Evolutionary conservation across 768 basidiomycete genomes (phyloP).

Genomic region (Suillus tomentosus): DNA sequence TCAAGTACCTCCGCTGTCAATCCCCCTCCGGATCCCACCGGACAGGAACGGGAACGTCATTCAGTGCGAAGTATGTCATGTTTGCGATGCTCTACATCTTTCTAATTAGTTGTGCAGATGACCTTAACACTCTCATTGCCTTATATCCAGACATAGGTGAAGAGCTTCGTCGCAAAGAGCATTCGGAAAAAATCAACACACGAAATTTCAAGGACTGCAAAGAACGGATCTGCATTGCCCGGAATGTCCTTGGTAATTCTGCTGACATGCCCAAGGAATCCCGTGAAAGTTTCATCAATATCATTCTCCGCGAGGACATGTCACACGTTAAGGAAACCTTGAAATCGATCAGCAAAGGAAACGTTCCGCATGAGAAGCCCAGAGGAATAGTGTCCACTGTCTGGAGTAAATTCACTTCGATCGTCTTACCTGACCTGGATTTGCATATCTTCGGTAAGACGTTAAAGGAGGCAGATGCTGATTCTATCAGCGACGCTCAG

Average conservation of each 20-base stretch:
- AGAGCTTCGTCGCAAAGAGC: background rate
- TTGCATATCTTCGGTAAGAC: background rate
- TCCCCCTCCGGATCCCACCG: background rate
- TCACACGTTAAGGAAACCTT: constrained; percentile 4
- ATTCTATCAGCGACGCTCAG: constrained; percentile 15
- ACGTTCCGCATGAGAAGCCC: background rate
- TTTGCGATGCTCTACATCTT: background rate
- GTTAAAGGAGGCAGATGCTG: constrained; percentile 4
- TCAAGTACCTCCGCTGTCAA: background rate
- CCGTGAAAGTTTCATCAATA: constrained; percentile 1
- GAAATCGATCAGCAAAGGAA: background rate
- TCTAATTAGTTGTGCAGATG: constrained; percentile 10
- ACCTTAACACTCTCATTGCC: constrained; percentile 9
- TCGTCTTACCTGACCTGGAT: background rate
- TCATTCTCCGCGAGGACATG: constrained; percentile 9
- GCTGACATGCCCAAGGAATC: constrained; percentile 5
- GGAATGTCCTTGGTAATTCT: constrained; percentile 3
- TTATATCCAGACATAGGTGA: constrained; percentile 20
- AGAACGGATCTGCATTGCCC: constrained; percentile 17
- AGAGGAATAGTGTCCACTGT: background rate
- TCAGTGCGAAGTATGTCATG: background rate
- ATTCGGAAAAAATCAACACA: constrained; percentile 12
- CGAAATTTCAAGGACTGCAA: constrained; percentile 17
- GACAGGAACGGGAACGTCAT: background rate
- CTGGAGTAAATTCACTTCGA: background rate